These are phyloP conservation scores for Backusella circina DNA, from an alignment of 192 early-diverging fungal genomes.

Conservation along the genomic window DNA sequence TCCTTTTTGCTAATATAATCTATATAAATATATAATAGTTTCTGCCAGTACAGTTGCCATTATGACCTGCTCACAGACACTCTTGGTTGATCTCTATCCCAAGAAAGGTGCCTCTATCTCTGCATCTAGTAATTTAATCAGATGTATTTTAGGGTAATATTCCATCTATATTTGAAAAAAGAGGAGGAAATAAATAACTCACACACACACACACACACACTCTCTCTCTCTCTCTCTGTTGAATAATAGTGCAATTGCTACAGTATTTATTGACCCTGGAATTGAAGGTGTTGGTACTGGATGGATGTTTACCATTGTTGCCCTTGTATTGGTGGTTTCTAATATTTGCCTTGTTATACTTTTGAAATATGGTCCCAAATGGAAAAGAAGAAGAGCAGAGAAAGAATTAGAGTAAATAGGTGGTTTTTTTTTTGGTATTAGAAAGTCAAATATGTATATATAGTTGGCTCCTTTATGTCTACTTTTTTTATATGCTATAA, in stretches of 20 bases:
- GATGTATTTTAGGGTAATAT: slow-evolving; percentile 17
- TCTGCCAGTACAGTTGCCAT: too few relatives aligned
- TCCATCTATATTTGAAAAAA: background rate
- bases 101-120: slow-evolving; percentile 20
- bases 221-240: background rate
- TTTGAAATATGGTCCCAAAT: slow-evolving; percentile 6
- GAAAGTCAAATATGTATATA: too few relatives aligned
- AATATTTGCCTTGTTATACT: background rate
- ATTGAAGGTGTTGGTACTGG: slow-evolving; percentile 12
- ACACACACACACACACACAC: too few relatives aligned
- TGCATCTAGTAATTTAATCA: slow-evolving; percentile 23
- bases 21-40: too few relatives aligned
- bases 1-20: too few relatives aligned
- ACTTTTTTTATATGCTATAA: too few relatives aligned
- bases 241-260: slow-evolving; percentile 8
- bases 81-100: slow-evolving; percentile 31
- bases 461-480: too few relatives aligned
- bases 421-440: too few relatives aligned
- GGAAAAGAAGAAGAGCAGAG: background rate
- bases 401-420: background rate
- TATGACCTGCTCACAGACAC: slow-evolving; percentile 1
- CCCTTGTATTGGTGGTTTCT: background rate
- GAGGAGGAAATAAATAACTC: background rate
- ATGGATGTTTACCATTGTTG: slow-evolving; percentile 8
- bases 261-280: slow-evolving; percentile 17